Evolutionary conservation across 306 rosid species (phyloP).

Genomic region (Fragaria nilgerrensis): DNA sequence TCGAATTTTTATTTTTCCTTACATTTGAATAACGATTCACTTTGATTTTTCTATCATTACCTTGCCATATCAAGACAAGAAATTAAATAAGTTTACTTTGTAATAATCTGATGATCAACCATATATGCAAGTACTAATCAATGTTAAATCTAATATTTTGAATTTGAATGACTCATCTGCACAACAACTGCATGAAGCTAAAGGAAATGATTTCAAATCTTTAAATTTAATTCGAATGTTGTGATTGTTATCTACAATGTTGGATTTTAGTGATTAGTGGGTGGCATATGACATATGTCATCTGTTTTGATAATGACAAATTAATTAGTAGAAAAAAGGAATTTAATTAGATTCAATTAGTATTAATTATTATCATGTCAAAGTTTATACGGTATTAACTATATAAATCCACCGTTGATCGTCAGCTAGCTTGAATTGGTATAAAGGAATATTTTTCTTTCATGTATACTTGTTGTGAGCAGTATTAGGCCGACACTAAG

Average conservation of each 20-base stretch:
- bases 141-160: background rate
- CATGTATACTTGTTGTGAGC: background rate
- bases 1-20: background rate
- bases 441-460: background rate
- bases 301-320: background rate
- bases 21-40: background rate
- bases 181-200: constrained; percentile 10
- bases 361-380: background rate
- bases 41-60: background rate
- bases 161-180: background rate
- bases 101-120: background rate
- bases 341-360: constrained; percentile 8
- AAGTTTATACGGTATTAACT: background rate
- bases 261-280: constrained; percentile 17
- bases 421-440: background rate
- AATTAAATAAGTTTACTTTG: background rate
- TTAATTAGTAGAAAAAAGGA: background rate
- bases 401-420: background rate
- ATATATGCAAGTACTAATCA: background rate
- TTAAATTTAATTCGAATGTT: background rate
- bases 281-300: background rate
- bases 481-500: constrained; percentile 1
- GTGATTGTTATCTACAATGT: constrained; percentile 5
- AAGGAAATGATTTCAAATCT: background rate
- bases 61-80: background rate